These are phyloP conservation scores for Escallonia rubra DNA, from an alignment of 129 eudicot genomes.

Conservation along the genomic window DNA sequence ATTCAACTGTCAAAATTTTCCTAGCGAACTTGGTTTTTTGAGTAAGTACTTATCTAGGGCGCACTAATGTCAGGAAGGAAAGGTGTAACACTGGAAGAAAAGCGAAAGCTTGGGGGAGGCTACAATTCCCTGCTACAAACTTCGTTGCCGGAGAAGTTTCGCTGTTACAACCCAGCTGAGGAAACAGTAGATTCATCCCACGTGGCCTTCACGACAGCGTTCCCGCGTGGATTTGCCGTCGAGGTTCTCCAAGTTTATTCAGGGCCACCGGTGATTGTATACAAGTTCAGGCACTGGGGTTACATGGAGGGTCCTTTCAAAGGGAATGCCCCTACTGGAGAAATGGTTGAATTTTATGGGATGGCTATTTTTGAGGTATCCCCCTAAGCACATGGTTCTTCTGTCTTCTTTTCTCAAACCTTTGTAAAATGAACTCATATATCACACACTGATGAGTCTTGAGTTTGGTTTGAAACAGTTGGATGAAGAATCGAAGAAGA, in stretches of 20 bases:
- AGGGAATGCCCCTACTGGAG: conserved; percentile 32
- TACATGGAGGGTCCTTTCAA: conserved; percentile 40
- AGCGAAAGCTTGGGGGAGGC: conserved; percentile 34
- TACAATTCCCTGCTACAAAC: conserved; percentile 29
- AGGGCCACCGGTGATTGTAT: conserved; percentile 36
- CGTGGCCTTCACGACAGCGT: conserved; percentile 18
- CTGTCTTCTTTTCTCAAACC: too few relatives aligned
- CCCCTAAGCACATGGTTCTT: background rate
- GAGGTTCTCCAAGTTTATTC: conserved; percentile 28
- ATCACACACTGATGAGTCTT: too few relatives aligned
- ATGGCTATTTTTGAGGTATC: conserved; percentile 28
- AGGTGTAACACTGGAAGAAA: conserved; percentile 21
- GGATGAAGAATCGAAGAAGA: conserved; percentile 28
- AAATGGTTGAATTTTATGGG: conserved; percentile 27
- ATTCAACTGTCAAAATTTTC: background rate
- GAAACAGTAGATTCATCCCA: conserved; percentile 34
- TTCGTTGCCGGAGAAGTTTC: conserved; percentile 19
- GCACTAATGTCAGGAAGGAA: conserved; percentile 21
- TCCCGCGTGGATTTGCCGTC: conserved; percentile 35
- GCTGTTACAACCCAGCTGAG: conserved; percentile 20
- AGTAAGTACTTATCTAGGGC: background rate
- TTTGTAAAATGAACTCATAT: too few relatives aligned
- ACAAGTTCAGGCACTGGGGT: conserved; percentile 52
- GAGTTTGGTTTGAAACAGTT: background rate
- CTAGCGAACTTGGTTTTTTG: background rate